phyloP scores from a whole-genome alignment of 495 filamentous ascomycete genomes.

The Delitschia confertaspora region DNA sequence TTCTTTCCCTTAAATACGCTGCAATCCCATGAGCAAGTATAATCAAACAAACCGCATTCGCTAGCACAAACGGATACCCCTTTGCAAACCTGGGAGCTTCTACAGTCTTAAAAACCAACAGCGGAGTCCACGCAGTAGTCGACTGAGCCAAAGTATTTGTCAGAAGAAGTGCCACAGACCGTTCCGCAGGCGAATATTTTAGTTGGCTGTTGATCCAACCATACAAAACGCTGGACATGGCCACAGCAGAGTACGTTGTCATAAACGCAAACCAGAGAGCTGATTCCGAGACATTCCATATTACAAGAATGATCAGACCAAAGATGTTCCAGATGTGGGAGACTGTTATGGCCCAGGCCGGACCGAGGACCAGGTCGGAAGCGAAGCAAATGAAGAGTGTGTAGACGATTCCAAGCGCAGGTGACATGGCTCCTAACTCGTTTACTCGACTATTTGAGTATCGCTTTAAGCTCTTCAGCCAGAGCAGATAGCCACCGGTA shows the following conservation, averaged over 20 bases:
- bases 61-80: constrained; percentile 43
- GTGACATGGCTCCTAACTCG: constrained; percentile 32
- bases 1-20: too few relatives aligned
- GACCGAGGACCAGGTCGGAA: constrained; percentile 39
- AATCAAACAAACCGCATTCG: constrained; percentile 41
- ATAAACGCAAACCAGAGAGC: constrained; percentile 45
- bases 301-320: constrained; percentile 30
- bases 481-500: constrained; percentile 37
- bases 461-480: constrained; percentile 33
- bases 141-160: constrained; percentile 32
- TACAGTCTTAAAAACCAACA: constrained; percentile 35
- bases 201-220: constrained; percentile 34
- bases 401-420: constrained; percentile 41
- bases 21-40: constrained; percentile 33
- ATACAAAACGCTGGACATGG: constrained; percentile 34
- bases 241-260: constrained; percentile 29
- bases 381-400: constrained; percentile 41
- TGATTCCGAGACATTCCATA: constrained; percentile 44
- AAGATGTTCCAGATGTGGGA: constrained; percentile 30
- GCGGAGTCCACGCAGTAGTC: constrained; percentile 35
- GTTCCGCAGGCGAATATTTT: constrained; percentile 28
- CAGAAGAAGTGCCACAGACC: constrained; percentile 31
- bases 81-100: constrained; percentile 39
- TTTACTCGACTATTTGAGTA: constrained; percentile 30
- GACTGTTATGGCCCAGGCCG: constrained; percentile 35